phyloP scores from a whole-genome alignment of 2,329 filamentous ascomycete genomes.

The Corinectria fuckeliana region DNA sequence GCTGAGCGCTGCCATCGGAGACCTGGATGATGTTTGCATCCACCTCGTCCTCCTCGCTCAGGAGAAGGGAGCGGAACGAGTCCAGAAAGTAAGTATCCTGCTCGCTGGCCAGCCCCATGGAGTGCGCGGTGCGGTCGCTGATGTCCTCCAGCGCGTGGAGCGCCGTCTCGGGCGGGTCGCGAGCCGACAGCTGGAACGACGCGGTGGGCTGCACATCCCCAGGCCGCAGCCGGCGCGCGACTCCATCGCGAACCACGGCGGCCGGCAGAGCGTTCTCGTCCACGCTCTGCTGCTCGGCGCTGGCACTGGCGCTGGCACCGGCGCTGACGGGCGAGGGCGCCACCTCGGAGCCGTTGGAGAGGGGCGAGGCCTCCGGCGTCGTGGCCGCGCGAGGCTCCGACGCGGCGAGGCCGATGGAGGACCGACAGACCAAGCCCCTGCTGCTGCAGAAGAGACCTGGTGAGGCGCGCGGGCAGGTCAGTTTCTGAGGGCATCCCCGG shows the following conservation, averaged over 20 bases:
- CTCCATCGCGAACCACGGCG: conserved; percentile 37
- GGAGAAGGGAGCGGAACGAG: conserved; percentile 54
- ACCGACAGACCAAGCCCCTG: conserved; percentile 43
- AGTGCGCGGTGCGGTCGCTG: conserved; percentile 50
- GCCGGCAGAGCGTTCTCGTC: conserved; percentile 22
- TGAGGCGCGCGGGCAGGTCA: not conserved
- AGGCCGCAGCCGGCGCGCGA: conserved; percentile 24
- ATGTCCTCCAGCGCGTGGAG: conserved; percentile 51
- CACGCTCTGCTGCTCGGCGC: not conserved
- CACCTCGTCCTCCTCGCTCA: conserved; percentile 52
- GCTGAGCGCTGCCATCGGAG: conserved; percentile 42
- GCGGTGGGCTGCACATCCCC: not conserved
- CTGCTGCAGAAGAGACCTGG: conserved; percentile 45
- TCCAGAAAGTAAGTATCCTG: conserved; percentile 55
- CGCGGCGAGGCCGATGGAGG: conserved; percentile 33
- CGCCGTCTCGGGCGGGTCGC: conserved; percentile 14
- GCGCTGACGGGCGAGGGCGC: not conserved
- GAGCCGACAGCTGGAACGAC: conserved; percentile 11
- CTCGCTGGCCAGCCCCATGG: conserved; percentile 52
- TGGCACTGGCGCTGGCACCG: no score
- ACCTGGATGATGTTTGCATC: conserved; percentile 54
- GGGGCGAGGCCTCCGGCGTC: not conserved
- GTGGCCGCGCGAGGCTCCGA: not conserved
- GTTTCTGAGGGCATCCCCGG: not conserved
- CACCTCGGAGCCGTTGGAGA: not conserved